A percentile compares a stretch with the other conserved stretches of the same genome.
phyloP scores from a whole-genome alignment of 805 yeast species.

The Candida hispaniensis region DNA sequence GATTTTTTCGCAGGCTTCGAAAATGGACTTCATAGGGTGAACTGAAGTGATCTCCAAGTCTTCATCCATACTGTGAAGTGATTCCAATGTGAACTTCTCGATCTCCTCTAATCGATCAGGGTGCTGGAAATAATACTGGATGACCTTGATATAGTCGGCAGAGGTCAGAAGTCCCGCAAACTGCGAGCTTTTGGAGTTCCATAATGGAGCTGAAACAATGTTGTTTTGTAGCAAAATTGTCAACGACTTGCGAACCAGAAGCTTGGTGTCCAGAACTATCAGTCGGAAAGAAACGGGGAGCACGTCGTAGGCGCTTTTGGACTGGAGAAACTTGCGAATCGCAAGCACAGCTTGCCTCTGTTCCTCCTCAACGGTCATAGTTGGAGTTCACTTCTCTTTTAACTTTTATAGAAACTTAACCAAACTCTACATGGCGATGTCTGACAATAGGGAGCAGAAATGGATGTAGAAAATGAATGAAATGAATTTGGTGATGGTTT shows the following conservation, averaged over 20 bases:
- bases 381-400: too few species aligned
- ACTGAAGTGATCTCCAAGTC: slow-evolving; percentile 78
- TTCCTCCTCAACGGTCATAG: too few species aligned
- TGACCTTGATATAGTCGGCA: slow-evolving; percentile 86
- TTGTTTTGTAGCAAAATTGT: slow-evolving; percentile 85
- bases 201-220: slow-evolving; percentile 91
- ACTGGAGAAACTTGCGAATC: slow-evolving; percentile 70
- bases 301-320: slow-evolving; percentile 93
- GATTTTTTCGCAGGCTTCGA: slow-evolving; percentile 91
- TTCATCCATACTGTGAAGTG: slow-evolving; percentile 74
- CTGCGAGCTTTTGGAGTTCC: slow-evolving; percentile 82
- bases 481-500: too few species aligned
- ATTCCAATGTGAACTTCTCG: slow-evolving; percentile 74
- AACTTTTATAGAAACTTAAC: too few species aligned
- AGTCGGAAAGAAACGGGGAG: slow-evolving; percentile 89
- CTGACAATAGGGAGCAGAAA: too few species aligned
- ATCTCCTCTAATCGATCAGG: slow-evolving; percentile 84
- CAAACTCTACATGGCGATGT: too few species aligned
- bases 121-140: slow-evolving; percentile 78
- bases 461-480: too few species aligned
- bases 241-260: slow-evolving; percentile 80
- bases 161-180: slow-evolving; percentile 93
- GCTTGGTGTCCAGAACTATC: slow-evolving; percentile 84
- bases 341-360: slow-evolving; percentile 71
- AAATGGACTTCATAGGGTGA: slow-evolving; percentile 81